These are phyloP conservation scores for Botrytis deweyae DNA, from an alignment of 2,329 filamentous ascomycete species.

Conservation along the genomic window DNA sequence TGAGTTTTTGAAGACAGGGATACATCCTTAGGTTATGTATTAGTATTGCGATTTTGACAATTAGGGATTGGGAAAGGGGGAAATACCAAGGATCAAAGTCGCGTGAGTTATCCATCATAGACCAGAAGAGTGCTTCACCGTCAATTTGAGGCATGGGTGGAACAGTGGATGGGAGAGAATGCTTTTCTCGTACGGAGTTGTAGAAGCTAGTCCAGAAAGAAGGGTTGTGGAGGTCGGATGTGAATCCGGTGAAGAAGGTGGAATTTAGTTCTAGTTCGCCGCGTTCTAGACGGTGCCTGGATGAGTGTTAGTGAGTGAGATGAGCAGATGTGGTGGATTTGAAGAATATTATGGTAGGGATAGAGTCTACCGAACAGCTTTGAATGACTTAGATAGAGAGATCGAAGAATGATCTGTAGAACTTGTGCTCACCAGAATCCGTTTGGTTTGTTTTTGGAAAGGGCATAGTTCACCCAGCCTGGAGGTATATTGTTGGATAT, in stretches of 20 bases:
- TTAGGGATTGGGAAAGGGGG: too few species aligned
- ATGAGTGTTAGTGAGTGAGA: neutral
- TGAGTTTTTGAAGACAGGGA: slow-evolving; percentile 72
- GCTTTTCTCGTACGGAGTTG: slow-evolving; percentile 41
- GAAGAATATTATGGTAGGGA: too few species aligned
- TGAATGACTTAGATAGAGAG: too few species aligned
- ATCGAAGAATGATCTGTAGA: too few species aligned
- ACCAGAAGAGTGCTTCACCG: slow-evolving; percentile 77
- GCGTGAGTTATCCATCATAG: slow-evolving; percentile 79
- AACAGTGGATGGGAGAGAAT: slow-evolving; percentile 43
- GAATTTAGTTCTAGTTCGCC: slow-evolving; percentile 76
- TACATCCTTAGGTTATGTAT: slow-evolving; percentile 61
- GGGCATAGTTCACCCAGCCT: slow-evolving; percentile 90
- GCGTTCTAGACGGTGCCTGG: slow-evolving; percentile 72
- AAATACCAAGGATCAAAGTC: slow-evolving; percentile 64
- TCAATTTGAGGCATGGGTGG: slow-evolving; percentile 73
- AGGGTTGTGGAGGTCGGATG: slow-evolving; percentile 65
- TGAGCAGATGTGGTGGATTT: too few species aligned
- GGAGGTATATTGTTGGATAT: slow-evolving; percentile 70
- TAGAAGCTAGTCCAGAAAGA: slow-evolving; percentile 69
- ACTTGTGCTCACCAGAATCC: slow-evolving; percentile 64
- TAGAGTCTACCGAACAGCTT: too few species aligned
- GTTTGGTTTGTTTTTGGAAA: slow-evolving; percentile 72
- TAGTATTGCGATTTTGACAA: neutral
- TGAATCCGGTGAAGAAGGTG: slow-evolving; percentile 75